These are phyloP conservation scores for Hibiscus syriacus DNA, from an alignment of 345 rosid genomes.

Conservation along the genomic window DNA sequence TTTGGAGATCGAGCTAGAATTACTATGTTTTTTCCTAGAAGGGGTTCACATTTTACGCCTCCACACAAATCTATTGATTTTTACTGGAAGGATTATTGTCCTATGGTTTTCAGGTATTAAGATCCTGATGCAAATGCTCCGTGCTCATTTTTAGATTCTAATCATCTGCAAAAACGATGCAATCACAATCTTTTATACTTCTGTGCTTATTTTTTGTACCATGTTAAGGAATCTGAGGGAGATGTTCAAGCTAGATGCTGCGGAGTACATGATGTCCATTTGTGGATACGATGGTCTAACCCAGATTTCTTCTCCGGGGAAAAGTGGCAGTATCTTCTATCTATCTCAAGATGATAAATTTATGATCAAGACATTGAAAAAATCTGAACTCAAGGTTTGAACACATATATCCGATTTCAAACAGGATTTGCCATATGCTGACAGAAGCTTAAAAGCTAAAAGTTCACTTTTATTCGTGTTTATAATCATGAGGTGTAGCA, in stretches of 20 bases:
- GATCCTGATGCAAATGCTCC: background rate
- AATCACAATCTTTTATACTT: background rate
- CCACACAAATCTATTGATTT: slow-evolving; percentile 80
- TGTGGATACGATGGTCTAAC: slow-evolving; percentile 92
- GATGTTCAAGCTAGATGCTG: slow-evolving; percentile 96
- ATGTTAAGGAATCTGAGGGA: slow-evolving; percentile 81
- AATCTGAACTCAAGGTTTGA: slow-evolving; percentile 78
- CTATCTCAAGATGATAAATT: slow-evolving; percentile 87
- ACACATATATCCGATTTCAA: slow-evolving; percentile 1
- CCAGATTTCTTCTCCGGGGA: slow-evolving; percentile 79
- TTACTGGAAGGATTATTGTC: slow-evolving; percentile 95
- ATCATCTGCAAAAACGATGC: background rate
- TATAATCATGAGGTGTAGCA: background rate
- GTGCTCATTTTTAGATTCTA: slow-evolving; percentile 2
- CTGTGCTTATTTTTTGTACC: background rate
- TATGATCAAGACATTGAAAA: slow-evolving; percentile 84
- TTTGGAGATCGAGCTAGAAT: slow-evolving; percentile 92
- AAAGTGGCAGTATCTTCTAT: slow-evolving; percentile 96
- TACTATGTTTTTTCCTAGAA: slow-evolving; percentile 78
- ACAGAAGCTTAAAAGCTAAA: background rate
- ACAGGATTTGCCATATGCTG: background rate
- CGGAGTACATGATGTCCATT: slow-evolving; percentile 99
- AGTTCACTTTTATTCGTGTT: background rate
- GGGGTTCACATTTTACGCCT: slow-evolving; percentile 85
- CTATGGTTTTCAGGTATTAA: slow-evolving; percentile 92